Base-by-base conservation (phyloP, 2,329 filamentous ascomycete species). In the Colletotrichum truncatum region DNA sequence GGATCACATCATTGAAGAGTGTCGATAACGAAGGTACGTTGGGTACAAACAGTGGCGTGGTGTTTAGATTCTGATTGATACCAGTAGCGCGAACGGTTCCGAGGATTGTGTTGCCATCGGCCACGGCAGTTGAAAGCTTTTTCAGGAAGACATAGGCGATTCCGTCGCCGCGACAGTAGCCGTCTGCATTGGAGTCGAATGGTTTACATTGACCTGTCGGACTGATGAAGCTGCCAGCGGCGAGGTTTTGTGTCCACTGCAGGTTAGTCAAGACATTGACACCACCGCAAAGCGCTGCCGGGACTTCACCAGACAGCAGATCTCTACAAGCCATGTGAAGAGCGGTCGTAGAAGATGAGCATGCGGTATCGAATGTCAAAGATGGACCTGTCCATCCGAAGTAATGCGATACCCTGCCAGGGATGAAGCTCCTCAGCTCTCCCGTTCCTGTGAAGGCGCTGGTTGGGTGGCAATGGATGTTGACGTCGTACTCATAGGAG, bases 101-200 rank as follows among this genome's bases (percentile, higher is more conserved):
- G 2, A 78, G 68, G 16, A 84, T 75, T 1, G 74, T 73, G 68
- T 89, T 82, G 0, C 79, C 78, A 32, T 85, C 84, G 4, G 70
- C 69, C 0, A 87, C 32, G 0, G 85, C 85, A 45, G 80, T 73
- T 2, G 77, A 72, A 0, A 87, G 72, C 1, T 69, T 75, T 73
- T 87, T 87, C 0, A 88, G 65, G 1, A 85, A 67, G 0, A 87
- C 66, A 1, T 76, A 68, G 0, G 71, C 81, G 3, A 78, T 71
- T 0, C 81, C 85, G 51, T 88, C 85, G 0, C 79, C 83, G 2
- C 84, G 76, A 6, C 79, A 84, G 66, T 87, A 88, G 0, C 85
- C 86, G 63, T 84, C 78, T 3, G 72, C 75, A 1, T 8, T 4
- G 4, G 55, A 64, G 38, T 78, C 76, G 41, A 77, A 79, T 0